phyloP scores from a whole-genome alignment of 2,329 filamentous ascomycete genomes.

The Aspergillus sp. region DNA sequence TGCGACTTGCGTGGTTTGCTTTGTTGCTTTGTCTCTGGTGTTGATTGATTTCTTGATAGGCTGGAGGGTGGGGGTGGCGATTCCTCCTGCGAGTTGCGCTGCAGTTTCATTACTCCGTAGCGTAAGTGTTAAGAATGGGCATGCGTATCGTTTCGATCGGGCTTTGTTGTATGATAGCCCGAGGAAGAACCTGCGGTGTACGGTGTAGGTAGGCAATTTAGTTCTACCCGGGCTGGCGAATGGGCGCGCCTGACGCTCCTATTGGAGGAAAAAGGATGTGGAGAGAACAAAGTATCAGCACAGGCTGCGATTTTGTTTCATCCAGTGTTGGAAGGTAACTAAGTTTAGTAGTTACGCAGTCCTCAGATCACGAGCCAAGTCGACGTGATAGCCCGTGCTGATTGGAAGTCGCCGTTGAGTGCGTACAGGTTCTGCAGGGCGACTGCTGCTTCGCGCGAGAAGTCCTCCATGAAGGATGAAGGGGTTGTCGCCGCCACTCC shows the following conservation, averaged over 20 bases:
- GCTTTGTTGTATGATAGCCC: too few relatives aligned
- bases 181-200: not conserved
- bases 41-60: not conserved
- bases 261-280: not conserved
- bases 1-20: not conserved
- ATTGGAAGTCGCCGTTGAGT: constrained; percentile 61
- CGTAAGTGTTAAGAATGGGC: too few relatives aligned
- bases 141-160: too few relatives aligned
- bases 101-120: too few relatives aligned
- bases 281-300: not conserved
- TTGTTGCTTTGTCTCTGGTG: not conserved
- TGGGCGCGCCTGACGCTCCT: not conserved
- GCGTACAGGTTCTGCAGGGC: constrained; percentile 69
- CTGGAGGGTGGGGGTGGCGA: not conserved
- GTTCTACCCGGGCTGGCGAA: not conserved
- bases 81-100: not conserved
- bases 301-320: not conserved
- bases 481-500: constrained; percentile 3
- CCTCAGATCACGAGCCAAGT: constrained; percentile 55
- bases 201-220: not conserved
- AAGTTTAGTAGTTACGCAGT: not conserved
- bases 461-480: constrained; percentile 51
- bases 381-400: constrained; percentile 61
- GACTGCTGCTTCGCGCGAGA: constrained; percentile 70
- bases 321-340: not conserved